Evolutionary conservation across 345 rosid species (phyloP), one percentile per base, ranked within the genome.

Genomic region (Clausena lansium): DNA sequence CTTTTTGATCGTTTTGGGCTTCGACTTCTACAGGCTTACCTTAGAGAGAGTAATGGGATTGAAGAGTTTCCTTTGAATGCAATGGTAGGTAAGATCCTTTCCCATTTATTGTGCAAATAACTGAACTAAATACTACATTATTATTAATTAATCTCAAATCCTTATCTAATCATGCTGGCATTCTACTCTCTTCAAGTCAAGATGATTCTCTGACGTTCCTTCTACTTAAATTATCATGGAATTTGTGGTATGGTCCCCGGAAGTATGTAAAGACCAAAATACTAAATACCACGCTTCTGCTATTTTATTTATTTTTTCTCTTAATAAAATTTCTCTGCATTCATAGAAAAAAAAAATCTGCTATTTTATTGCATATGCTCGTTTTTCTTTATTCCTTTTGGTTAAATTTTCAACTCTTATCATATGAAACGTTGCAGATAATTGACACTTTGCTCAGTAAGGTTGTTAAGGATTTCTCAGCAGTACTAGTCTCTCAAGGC

Each of bases 401-500:
- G 13, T 33, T 19, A 19, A 64, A 1, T 33, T 35, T 64, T 33
- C 45, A 5, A 6, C 39, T 64, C 67, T 33, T 76, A n/a, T 79
- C 32, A 14, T 64, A 24, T 19, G 73, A 76, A 67, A 64, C 15
- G 30, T 38, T 81, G 73, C 85, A 95, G 99, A 90, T 93, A 38
- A 89, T 93, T 9, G 97, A 95, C 83, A 79, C 90, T 9, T 87
- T 95, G 85, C 94, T 95, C 67, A 83, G 93, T 70, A 93, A 89
- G 81, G 93, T 92, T 55, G 94, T 93, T 17, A 91, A 91, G 80
- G 97, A 95, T 87, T 95, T 95, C 78, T 95, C 97, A 19, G 91
- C 93, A 25, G 73, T 90, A 73, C 86, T 93, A n/a, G 93, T 91
- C 82, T 92, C 99, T 79, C 98, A 93, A 78, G 94, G 98, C 81